Evolutionary conservation across 139 green algal species (phyloP).

Genomic region (Dunaliella primolecta): DNA sequence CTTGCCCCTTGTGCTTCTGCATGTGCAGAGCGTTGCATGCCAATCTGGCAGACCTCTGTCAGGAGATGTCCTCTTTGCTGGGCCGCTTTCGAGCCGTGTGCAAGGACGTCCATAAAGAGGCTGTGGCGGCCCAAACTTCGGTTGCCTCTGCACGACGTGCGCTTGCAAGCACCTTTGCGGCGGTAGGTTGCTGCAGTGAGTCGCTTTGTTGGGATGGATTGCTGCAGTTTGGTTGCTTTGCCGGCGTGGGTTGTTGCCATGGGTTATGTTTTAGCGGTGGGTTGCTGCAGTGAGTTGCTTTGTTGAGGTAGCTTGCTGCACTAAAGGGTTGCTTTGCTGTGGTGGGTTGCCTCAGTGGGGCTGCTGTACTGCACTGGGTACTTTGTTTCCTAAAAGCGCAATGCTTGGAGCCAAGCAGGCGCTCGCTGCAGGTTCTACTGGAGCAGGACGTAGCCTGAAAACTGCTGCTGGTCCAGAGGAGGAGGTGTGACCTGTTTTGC

Average conservation of each 20-base stretch:
- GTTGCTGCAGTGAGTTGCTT: background rate
- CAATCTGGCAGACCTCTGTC: background rate
- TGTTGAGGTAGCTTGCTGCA: no score
- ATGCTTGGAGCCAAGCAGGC: no score
- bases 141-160: background rate
- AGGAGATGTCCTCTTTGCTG: background rate
- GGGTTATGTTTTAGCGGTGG: background rate
- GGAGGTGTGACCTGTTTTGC: no score
- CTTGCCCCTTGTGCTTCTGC: background rate
- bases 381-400: no score
- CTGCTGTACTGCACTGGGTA: no score
- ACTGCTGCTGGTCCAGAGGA: no score
- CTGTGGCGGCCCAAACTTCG: background rate
- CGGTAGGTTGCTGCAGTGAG: background rate
- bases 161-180: background rate
- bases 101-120: background rate
- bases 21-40: background rate
- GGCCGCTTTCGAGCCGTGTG: background rate
- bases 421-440: no score
- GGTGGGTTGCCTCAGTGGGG: background rate
- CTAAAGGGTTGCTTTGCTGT: no score
- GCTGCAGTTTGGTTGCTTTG: background rate
- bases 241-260: background rate
- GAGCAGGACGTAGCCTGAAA: no score
- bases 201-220: background rate